These are phyloP conservation scores for Umbellularia californica DNA, from an alignment of 164 flowering plant species.

Conservation along the genomic window DNA sequence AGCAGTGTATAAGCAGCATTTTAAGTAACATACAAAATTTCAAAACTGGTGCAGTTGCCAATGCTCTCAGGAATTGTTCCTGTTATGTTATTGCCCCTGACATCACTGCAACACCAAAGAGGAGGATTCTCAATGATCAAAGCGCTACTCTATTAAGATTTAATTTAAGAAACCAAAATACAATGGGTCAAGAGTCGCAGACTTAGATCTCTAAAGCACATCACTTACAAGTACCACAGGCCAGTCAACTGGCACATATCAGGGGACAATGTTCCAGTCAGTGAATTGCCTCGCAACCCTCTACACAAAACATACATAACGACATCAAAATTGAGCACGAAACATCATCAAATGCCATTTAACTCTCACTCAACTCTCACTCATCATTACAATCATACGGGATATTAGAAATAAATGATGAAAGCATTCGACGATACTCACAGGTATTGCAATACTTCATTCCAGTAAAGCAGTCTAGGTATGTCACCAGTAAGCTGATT, in stretches of 20 bases:
- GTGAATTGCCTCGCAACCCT: conserved; percentile 69
- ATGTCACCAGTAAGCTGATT: conserved; percentile 83
- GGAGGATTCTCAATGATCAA: not conserved
- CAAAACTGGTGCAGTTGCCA: conserved; percentile 94
- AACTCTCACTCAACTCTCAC: no score
- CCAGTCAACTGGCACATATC: conserved; percentile 97
- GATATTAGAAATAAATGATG: no score
- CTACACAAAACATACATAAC: conserved; percentile 24
- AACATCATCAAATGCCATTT: not conserved
- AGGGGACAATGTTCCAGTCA: conserved; percentile 76
- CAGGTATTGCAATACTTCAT: conserved; percentile 92
- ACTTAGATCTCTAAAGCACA: not conserved
- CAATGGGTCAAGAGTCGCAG: not conserved
- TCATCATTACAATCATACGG: not conserved
- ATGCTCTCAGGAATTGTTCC: conserved; percentile 83
- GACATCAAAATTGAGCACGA: not conserved
- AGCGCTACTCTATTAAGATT: no score
- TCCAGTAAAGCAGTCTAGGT: conserved; percentile 86
- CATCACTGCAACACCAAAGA: conserved; percentile 51
- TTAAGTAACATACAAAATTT: conserved; percentile 58
- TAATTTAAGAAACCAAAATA: not conserved
- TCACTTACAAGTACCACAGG: conserved; percentile 89
- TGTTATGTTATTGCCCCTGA: conserved; percentile 76
- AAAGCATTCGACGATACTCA: conserved; percentile 28
- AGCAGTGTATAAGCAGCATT: not conserved